Evolutionary conservation across 2,329 filamentous ascomycete species (phyloP).

Genomic region (Endothia cerciana): DNA sequence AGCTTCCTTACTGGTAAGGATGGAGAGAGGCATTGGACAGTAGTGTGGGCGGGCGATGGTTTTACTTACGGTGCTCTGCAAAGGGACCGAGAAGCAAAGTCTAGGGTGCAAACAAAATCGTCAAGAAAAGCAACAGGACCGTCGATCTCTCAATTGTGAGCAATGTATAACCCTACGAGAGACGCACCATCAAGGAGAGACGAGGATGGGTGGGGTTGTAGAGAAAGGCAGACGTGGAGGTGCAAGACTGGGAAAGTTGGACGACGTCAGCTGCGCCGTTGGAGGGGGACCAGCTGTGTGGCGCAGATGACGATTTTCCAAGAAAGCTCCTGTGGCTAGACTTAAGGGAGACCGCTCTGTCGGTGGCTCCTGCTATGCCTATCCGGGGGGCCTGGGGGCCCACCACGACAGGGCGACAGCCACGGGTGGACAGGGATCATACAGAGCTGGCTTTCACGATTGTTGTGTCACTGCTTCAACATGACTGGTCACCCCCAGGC

Average conservation of each 20-base stretch:
- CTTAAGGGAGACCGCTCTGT: neutral
- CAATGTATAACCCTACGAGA: constrained; percentile 14
- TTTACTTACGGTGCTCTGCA: constrained; percentile 3
- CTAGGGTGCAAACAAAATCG: neutral
- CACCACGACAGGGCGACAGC: neutral
- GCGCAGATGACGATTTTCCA: constrained; percentile 1
- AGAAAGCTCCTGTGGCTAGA: constrained; percentile 4
- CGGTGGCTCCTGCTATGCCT: neutral
- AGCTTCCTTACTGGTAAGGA: neutral
- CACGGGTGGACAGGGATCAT: neutral
- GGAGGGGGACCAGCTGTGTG: constrained; percentile 11
- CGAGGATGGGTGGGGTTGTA: constrained; percentile 1
- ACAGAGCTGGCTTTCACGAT: neutral
- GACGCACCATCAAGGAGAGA: constrained; percentile 11
- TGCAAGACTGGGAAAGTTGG: constrained; percentile 10
- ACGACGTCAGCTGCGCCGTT: constrained; percentile 10
- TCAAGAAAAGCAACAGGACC: neutral
- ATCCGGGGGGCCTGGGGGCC: neutral
- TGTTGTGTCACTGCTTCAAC: neutral
- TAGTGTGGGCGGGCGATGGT: neutral
- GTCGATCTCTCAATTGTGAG: neutral
- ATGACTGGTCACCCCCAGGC: neutral
- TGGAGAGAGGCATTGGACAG: neutral
- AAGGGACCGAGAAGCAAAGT: neutral
- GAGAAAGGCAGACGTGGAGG: neutral